Evolutionary conservation across 176 grass and related monocot genomes (phyloP).

Genomic region (Zoysia japonica): DNA sequence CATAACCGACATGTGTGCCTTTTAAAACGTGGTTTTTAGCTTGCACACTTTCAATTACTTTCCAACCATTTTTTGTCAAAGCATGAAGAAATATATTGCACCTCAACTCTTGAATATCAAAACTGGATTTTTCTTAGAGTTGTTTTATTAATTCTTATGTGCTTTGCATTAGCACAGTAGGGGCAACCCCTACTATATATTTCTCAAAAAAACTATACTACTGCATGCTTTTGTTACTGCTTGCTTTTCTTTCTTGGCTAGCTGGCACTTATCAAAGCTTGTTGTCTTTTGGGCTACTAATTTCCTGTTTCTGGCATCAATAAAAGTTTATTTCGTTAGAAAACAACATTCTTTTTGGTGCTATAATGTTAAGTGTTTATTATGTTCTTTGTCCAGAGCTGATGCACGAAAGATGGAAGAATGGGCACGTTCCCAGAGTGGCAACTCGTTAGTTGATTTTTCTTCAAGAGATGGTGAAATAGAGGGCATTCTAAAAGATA

Average conservation of each 20-base stretch:
- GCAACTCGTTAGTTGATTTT: constrained; percentile 73
- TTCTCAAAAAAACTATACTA: background rate
- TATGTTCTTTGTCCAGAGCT: constrained; percentile 44
- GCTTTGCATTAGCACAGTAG: background rate
- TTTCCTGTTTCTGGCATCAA: constrained; percentile 21
- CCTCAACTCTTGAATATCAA: background rate
- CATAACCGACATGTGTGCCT: constrained; percentile 17
- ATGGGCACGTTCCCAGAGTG: constrained; percentile 83
- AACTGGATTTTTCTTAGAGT: background rate
- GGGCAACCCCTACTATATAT: too few species aligned
- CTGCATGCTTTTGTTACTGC: constrained; percentile 6
- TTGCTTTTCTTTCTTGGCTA: constrained; percentile 15
- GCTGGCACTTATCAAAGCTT: constrained; percentile 15
- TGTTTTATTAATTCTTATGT: background rate
- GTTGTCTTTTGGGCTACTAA: constrained; percentile 13
- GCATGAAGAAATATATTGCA: constrained; percentile 20
- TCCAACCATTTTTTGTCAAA: constrained; percentile 1
- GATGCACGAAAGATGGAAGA: constrained; percentile 87
- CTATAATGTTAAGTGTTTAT: constrained; percentile 27
- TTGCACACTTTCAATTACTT: constrained; percentile 2
- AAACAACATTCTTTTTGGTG: constrained; percentile 19
- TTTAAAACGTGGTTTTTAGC: constrained; percentile 14
- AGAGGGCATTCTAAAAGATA: constrained; percentile 77
- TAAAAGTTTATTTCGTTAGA: constrained; percentile 13
- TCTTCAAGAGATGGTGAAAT: constrained; percentile 86